These are phyloP conservation scores for Chaetoceros muelleri DNA, from an alignment of 108 stramenopile species.

Conservation along the genomic window DNA sequence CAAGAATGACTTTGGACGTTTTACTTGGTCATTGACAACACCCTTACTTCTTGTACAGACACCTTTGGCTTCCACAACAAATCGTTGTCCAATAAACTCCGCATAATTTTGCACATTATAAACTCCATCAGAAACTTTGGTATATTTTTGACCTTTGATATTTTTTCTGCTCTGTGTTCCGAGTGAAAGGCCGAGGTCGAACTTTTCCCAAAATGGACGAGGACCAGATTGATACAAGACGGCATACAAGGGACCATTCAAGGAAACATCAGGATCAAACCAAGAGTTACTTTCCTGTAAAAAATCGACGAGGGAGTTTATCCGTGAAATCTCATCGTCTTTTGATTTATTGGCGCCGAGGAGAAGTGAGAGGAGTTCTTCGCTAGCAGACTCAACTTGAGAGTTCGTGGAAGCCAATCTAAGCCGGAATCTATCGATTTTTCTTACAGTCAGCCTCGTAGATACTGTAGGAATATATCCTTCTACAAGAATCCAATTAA, in stretches of 20 bases:
- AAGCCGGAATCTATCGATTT: too few relatives aligned
- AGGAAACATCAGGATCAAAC: not conserved
- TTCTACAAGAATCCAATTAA: too few relatives aligned
- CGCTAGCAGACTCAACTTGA: not conserved
- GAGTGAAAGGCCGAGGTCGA: not conserved
- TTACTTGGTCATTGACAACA: not conserved
- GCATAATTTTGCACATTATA: not conserved
- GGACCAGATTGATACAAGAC: not conserved
- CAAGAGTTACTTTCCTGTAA: not conserved
- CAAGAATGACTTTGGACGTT: not conserved
- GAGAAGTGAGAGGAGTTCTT: not conserved
- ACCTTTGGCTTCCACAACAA: not conserved
- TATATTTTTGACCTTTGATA: not conserved
- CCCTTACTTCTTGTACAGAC: not conserved
- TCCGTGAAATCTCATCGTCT: not conserved
- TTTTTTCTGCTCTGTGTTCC: not conserved
- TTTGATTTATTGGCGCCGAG: not conserved
- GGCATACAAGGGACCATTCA: not conserved
- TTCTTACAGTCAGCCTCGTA: too few relatives aligned
- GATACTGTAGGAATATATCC: too few relatives aligned
- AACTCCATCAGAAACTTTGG: not conserved
- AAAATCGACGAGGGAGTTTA: not conserved
- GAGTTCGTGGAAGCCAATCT: constrained; percentile 1
- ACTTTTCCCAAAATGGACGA: not conserved
- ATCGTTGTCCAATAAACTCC: not conserved